Conservation (phyloP, 1,284 basidiomycete species). For the Cutaneotrichosporon sp. region DNA sequence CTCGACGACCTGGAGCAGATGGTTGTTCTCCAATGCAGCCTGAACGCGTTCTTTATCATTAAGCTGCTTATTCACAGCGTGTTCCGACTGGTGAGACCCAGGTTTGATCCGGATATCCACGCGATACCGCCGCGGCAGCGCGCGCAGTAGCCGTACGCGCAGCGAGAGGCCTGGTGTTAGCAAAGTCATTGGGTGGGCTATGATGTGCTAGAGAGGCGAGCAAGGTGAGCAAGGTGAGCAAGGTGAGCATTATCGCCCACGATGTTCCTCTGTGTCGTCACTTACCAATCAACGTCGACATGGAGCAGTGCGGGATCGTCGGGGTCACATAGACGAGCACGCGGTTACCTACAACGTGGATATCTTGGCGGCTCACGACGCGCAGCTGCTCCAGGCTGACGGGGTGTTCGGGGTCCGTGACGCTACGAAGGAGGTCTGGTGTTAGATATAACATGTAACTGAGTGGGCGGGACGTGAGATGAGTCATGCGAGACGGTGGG, state of each 20-base stretch:
- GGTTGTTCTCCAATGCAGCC: slow-evolving; percentile 89
- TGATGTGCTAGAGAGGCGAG: no score
- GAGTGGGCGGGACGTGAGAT: neutral
- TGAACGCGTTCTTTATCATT: slow-evolving; percentile 99
- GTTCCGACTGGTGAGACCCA: slow-evolving; percentile 93
- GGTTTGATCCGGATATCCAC: slow-evolving; percentile 90
- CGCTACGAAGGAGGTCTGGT: slow-evolving; percentile 85
- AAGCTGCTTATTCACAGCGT: slow-evolving; percentile 95
- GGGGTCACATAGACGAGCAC: slow-evolving; percentile 90
- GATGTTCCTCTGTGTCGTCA: slow-evolving; percentile 7
- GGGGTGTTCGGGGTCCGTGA: slow-evolving; percentile 96
- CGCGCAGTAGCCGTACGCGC: slow-evolving; percentile 83
- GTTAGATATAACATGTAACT: slow-evolving; percentile 31
- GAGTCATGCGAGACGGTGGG: no score
- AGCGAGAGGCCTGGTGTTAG: slow-evolving; percentile 73
- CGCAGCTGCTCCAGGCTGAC: slow-evolving; percentile 92
- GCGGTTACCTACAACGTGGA: slow-evolving; percentile 69
- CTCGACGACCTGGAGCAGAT: slow-evolving; percentile 83
- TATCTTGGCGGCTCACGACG: slow-evolving; percentile 87
- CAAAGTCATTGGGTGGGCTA: neutral
- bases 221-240: no score
- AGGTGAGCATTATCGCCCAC: no score
- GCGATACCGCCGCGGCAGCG: slow-evolving; percentile 89
- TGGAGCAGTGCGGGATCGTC: slow-evolving; percentile 96
- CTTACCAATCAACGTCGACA: slow-evolving; percentile 94